Base-by-base conservation (phyloP, 2,329 filamentous ascomycete genomes). In the Zymoseptoria crescenta region DNA sequence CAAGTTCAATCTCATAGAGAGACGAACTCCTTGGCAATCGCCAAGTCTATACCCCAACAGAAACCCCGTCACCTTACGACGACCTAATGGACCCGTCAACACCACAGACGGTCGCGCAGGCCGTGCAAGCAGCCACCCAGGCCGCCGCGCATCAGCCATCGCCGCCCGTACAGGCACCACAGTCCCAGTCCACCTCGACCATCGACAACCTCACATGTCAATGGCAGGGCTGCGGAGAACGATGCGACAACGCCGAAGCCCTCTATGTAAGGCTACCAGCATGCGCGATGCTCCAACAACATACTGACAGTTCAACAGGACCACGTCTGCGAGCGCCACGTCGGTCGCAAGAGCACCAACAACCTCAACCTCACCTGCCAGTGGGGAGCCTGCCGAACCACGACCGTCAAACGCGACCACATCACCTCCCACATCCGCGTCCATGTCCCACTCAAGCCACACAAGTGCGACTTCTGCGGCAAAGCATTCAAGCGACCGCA, bases 401-500 rank as follows among this genome's bases (percentile, higher is more conserved):
- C 92, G 53, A 97, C 93, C 1, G 93, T 97, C 74, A 97, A 99
- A 83, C 91, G 94, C 70, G 94, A 97, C 71, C 94, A 99, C 79
- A 99, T 99, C 76, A 99, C 94, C 55, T 97, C 94, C 55, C 94
- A 99, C 77, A 96, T 99, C 69, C 90, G 94, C 65, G 94, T 97
- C 56, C 94, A 99, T 74, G 93, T 99, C n/a, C 94, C 94, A 0
- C 81, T 99, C 62, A 99, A 99, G 82, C 94, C 94, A 67, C 94
- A 99, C 80, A 97, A 96, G 78, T 99, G 94, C 76, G 92, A 96
- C 73, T 96, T 96, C 77, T 99, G 94, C 73, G 91, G 91, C 73
- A 99, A 99, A 81, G 92, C 92, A 1, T 99, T 99, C 83, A 99
- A 99, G 84, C 89, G 94, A 35, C 94, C 94, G 2, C 94, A 99